Evolutionary conservation across 345 rosid species (phyloP).

Genomic region (Populus tremula): DNA sequence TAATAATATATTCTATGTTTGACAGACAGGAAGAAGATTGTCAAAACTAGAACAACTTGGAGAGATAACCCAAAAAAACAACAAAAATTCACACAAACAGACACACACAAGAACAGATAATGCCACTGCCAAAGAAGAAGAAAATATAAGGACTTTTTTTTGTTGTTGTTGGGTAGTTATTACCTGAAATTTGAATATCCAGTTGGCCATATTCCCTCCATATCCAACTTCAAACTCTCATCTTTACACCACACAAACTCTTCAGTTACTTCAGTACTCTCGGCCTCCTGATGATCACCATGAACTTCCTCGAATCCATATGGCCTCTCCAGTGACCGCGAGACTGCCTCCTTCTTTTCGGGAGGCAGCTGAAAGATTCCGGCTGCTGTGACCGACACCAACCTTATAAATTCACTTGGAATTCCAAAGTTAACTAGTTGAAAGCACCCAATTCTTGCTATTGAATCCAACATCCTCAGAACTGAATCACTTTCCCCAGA

Average conservation of each 20-base stretch:
- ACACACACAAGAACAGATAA: background rate
- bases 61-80: no score
- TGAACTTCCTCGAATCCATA: slow-evolving; percentile 57
- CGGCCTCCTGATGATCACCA: slow-evolving; percentile 40
- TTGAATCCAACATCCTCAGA: slow-evolving; percentile 45
- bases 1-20: no score
- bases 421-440: slow-evolving; percentile 71
- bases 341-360: slow-evolving; percentile 37
- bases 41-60: background rate
- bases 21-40: no score
- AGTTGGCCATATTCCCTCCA: slow-evolving; percentile 60
- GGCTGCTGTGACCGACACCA: slow-evolving; percentile 40
- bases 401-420: slow-evolving; percentile 32
- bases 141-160: background rate
- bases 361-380: slow-evolving; percentile 41
- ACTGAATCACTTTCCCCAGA: slow-evolving; percentile 28
- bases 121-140: background rate
- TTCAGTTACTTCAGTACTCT: slow-evolving; percentile 42
- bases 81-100: no score
- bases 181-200: slow-evolving; percentile 69
- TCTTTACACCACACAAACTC: slow-evolving; percentile 66
- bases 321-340: slow-evolving; percentile 44
- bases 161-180: background rate
- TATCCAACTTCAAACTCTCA: slow-evolving; percentile 33
- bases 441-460: slow-evolving; percentile 66